A percentile compares a stretch with the other conserved stretches of the same genome.
Evolutionary conservation across 2,329 filamentous ascomycete species (phyloP).

Genomic region (Aspergillus tanneri): DNA sequence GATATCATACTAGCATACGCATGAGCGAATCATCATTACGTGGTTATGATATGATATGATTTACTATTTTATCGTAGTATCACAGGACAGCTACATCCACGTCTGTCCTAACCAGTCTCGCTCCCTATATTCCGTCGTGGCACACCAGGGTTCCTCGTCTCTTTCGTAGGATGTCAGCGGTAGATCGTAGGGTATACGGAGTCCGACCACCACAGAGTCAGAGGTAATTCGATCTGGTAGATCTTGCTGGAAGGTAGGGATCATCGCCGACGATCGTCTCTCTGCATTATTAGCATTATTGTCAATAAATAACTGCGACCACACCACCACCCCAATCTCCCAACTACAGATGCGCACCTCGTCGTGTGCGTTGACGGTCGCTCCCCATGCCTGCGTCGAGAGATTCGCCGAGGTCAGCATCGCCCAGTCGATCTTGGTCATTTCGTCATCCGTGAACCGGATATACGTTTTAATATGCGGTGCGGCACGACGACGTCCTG

Average conservation of each 20-base stretch:
- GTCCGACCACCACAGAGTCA: constrained; percentile 54
- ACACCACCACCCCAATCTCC: constrained; percentile 80
- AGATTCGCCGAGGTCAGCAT: constrained; percentile 88
- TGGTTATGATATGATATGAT: neutral
- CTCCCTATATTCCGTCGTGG: constrained; percentile 54
- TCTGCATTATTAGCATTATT: constrained; percentile 19
- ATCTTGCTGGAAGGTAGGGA: constrained; percentile 66
- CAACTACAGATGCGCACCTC: constrained; percentile 74
- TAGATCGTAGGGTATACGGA: constrained; percentile 80
- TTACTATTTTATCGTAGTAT: neutral
- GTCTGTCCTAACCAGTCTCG: constrained; percentile 59
- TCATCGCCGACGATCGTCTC: constrained; percentile 54
- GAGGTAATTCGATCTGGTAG: constrained; percentile 39
- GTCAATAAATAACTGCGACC: constrained; percentile 67
- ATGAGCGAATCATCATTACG: no score
- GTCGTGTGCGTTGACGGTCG: constrained; percentile 55
- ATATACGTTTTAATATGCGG: constrained; percentile 92
- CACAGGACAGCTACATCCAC: constrained; percentile 32
- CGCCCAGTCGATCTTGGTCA: constrained; percentile 71
- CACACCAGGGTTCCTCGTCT: constrained; percentile 74
- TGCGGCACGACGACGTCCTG: constrained; percentile 67
- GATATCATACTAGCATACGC: no score
- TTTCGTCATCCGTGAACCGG: constrained; percentile 52
- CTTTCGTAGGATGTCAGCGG: constrained; percentile 66
- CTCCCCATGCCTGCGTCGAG: constrained; percentile 86